These are phyloP conservation scores for Yarrowia galli DNA, from an alignment of 1,139 yeast genomes.

Conservation along the genomic window DNA sequence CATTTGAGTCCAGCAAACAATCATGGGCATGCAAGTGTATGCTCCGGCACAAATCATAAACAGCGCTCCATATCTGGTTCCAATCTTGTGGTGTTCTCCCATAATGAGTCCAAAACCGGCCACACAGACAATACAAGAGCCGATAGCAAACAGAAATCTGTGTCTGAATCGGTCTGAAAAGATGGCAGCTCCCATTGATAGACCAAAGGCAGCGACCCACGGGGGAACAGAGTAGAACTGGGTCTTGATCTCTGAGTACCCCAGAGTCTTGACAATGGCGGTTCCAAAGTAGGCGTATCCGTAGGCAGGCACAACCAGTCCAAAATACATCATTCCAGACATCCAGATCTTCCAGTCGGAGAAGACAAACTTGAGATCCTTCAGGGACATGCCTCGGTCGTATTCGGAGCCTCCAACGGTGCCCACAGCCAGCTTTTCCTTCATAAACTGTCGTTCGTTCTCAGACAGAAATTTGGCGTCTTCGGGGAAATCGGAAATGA, in stretches of 20 bases:
- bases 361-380: constrained; percentile 50
- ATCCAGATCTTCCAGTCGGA: constrained; percentile 59
- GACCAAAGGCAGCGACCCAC: constrained; percentile 69
- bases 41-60: constrained; percentile 71
- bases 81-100: constrained; percentile 48
- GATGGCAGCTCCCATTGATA: constrained; percentile 58
- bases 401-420: constrained; percentile 50
- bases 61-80: constrained; percentile 71
- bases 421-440: constrained; percentile 53
- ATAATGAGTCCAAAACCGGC: constrained; percentile 63
- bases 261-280: constrained; percentile 63
- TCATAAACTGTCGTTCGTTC: constrained; percentile 54
- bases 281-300: constrained; percentile 77
- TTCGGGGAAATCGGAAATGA: constrained; percentile 78
- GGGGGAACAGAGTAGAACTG: constrained; percentile 76
- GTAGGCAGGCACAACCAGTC: constrained; percentile 69
- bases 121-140: constrained; percentile 56
- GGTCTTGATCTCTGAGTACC: constrained; percentile 67
- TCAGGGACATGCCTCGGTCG: constrained; percentile 48
- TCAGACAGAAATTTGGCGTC: constrained; percentile 57
- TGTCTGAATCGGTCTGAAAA: constrained; percentile 55
- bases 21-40: constrained; percentile 77
- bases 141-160: constrained; percentile 61
- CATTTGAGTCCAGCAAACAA: constrained; percentile 76
- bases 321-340: constrained; percentile 67